Percentiles rank a stretch among this genome's conserved stretches.
phyloP scores from a whole-genome alignment of 306 rosid species.

The Inga laurina region DNA sequence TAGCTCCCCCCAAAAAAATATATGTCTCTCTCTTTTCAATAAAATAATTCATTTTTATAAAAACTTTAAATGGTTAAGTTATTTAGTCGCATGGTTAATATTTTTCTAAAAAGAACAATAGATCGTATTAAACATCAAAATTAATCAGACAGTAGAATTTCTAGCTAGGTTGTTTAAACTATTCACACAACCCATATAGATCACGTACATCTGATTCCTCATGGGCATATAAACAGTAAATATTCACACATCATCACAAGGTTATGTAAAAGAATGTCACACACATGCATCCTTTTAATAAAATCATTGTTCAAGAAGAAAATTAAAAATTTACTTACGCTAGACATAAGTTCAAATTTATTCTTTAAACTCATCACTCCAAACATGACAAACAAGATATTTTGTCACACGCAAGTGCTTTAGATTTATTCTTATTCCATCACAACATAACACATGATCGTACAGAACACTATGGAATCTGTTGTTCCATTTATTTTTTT shows the following conservation, averaged over 20 bases:
- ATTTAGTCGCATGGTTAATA: no score
- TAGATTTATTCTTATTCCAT: no score
- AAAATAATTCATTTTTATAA: no score
- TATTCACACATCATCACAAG: background rate
- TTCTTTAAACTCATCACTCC: background rate
- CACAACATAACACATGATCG: background rate
- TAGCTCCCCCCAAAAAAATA: background rate
- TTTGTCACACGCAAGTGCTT: background rate
- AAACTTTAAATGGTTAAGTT: no score
- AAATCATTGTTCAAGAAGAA: background rate
- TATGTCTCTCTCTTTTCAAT: background rate
- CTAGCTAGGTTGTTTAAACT: background rate
- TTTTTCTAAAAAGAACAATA: no score
- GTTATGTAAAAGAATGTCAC: background rate
- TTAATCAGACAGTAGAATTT: background rate
- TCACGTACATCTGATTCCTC: background rate
- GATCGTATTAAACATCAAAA: no score
- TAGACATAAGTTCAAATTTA: no score
- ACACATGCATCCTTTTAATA: background rate
- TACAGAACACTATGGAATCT: background rate
- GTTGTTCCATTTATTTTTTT: background rate
- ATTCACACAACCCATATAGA: background rate
- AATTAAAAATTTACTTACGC: background rate
- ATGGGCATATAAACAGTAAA: background rate
- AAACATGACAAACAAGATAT: background rate